phyloP scores from a whole-genome alignment of 2,329 filamentous ascomycete genomes.

The Coccinonectria pachysandricola region DNA sequence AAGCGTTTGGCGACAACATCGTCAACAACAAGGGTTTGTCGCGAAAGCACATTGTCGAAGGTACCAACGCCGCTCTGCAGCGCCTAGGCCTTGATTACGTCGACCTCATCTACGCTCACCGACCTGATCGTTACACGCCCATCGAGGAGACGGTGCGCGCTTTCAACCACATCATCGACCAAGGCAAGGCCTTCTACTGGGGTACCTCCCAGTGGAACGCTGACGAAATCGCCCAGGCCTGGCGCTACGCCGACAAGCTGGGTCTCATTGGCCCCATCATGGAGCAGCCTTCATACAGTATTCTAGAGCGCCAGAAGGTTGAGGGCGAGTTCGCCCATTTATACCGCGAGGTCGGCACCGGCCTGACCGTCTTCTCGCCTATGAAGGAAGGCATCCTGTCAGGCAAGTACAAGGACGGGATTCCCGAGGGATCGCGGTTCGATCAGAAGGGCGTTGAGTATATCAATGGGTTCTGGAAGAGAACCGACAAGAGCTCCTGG shows the following conservation, averaged over 20 bases:
- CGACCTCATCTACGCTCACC: conserved; percentile 59
- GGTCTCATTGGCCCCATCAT: conserved; percentile 52
- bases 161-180: conserved; percentile 60
- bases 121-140: conserved; percentile 55
- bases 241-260: conserved; percentile 49
- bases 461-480: conserved; percentile 42
- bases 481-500: conserved; percentile 42
- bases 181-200: conserved; percentile 61
- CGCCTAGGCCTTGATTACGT: conserved; percentile 51
- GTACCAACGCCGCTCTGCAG: conserved; percentile 47
- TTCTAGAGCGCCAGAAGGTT: conserved; percentile 51
- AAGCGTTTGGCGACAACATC: conserved; percentile 46
- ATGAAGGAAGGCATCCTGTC: conserved; percentile 48
- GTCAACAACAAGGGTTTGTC: conserved; percentile 60
- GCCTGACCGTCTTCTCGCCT: conserved; percentile 54
- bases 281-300: conserved; percentile 59
- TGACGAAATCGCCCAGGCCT: conserved; percentile 54
- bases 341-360: conserved; percentile 49
- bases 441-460: conserved; percentile 45
- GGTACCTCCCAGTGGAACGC: conserved; percentile 60
- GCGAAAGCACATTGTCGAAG: conserved; percentile 61
- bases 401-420: conserved; percentile 57
- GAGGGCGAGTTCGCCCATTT: conserved; percentile 52
- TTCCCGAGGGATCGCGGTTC: conserved; percentile 49
- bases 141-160: conserved; percentile 62